These are phyloP conservation scores for Lachnellula subtilissima DNA, from an alignment of 2,329 filamentous ascomycete species.

Conservation along the genomic window DNA sequence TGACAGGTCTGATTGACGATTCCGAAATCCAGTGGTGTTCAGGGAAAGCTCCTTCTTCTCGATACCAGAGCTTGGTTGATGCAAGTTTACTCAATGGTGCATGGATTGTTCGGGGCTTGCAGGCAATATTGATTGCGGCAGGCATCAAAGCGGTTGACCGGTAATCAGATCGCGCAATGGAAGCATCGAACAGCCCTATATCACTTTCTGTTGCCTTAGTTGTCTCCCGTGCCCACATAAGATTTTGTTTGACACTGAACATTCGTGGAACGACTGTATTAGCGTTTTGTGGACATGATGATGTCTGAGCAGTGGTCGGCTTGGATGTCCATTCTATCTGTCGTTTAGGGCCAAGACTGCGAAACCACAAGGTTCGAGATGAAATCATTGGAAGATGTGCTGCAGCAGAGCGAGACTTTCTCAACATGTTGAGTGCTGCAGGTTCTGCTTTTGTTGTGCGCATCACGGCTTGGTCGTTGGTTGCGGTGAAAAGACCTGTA, in stretches of 20 bases:
- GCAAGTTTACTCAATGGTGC: constrained; percentile 13
- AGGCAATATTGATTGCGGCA: constrained; percentile 23
- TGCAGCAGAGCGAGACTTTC: constrained; percentile 8
- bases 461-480: constrained; percentile 9
- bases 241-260: neutral
- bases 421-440: constrained; percentile 17
- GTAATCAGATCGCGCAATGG: constrained; percentile 11
- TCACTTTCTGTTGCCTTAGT: neutral
- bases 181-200: constrained; percentile 20
- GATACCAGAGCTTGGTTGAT: constrained; percentile 26
- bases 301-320: neutral
- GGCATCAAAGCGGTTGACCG: constrained; percentile 20
- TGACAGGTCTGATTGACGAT: constrained; percentile 27
- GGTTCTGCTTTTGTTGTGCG: constrained; percentile 19
- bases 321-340: constrained; percentile 13
- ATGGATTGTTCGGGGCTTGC: constrained; percentile 15
- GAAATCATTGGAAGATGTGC: constrained; percentile 8
- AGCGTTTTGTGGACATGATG: too few species aligned
- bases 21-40: constrained; percentile 32
- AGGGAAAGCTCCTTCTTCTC: constrained; percentile 4
- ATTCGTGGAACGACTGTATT: too few species aligned
- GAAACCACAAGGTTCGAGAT: constrained; percentile 21
- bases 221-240: constrained; percentile 15
- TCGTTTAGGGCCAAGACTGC: neutral
- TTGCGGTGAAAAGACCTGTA: constrained; percentile 20